Conservation (phyloP, 169 alveolate genomes). For the Eimeria sp. region DNA sequence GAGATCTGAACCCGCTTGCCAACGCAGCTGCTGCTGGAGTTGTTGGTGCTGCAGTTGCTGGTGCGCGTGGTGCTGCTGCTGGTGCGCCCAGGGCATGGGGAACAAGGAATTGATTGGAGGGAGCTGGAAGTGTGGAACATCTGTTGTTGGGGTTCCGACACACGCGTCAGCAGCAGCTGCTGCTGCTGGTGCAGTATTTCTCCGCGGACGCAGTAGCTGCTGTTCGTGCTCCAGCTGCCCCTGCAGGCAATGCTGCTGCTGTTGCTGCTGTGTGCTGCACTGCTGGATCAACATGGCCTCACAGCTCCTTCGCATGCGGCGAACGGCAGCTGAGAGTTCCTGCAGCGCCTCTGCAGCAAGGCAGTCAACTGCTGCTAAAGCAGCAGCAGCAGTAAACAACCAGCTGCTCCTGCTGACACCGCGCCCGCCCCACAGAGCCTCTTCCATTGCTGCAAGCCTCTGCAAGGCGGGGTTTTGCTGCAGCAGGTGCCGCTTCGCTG, state of each 20-base stretch:
- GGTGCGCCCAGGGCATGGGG: slow-evolving; percentile 4
- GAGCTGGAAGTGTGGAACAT: not conserved
- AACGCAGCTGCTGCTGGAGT: not conserved
- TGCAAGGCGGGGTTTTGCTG: slow-evolving; percentile 27
- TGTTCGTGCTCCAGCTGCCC: not conserved
- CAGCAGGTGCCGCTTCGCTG: slow-evolving; percentile 2
- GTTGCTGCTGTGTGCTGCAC: not conserved
- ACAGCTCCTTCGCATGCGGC: slow-evolving; percentile 17
- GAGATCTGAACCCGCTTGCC: not conserved
- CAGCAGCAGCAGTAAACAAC: slow-evolving; percentile 43
- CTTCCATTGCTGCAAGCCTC: slow-evolving; percentile 49
- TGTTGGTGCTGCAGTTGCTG: not conserved
- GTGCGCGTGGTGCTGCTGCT: slow-evolving; percentile 38
- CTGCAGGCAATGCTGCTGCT: not conserved
- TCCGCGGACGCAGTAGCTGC: slow-evolving; percentile 22
- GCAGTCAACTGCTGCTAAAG: slow-evolving; percentile 36
- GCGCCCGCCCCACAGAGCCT: slow-evolving; percentile 24
- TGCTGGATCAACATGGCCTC: slow-evolving; percentile 10
- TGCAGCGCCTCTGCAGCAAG: slow-evolving; percentile 33
- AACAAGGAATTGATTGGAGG: not conserved
- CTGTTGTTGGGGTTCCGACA: slow-evolving; percentile 6
- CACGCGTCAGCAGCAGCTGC: slow-evolving; percentile 8
- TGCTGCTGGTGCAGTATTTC: slow-evolving; percentile 51
- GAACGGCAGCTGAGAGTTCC: slow-evolving; percentile 1
- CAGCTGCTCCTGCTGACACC: slow-evolving; percentile 50